Evolutionary conservation across 345 rosid genomes (phyloP), one percentile per base, ranked within the genome.

Genomic region (Excoecaria cochinchinensis): DNA sequence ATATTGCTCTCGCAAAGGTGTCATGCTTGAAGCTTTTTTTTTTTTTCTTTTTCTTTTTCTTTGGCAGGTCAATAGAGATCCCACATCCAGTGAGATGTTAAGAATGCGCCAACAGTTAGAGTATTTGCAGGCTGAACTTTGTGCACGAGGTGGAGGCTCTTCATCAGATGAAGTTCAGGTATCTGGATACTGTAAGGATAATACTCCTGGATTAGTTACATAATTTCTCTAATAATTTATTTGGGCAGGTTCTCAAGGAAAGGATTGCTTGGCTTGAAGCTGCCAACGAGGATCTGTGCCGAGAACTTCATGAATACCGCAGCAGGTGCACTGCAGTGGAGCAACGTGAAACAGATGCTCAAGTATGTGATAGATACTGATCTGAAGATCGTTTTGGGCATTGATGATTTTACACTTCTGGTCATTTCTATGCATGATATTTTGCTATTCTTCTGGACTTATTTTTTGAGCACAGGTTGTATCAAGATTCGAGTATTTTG

Each of bases 101-200:
- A 93, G 90, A 81, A 95, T 95, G 98, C 97, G 97, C 13, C 99
- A 93, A 82, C 95, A 93, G 82, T 87, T 95, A 25, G 97, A 93
- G 82, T 87, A 78, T 86, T 82, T 95, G 88, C 98, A 93, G 80
- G 98, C 99, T 51, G 99, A 95, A 86, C 99, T 95, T 81, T 91
- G 88, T 68, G 91, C 92, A 59, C 91, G 96, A 52, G 92, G 87
- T 4, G 97, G 87, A 79, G 92, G 94, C 74, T 87, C 89, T 73
- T 84, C 97, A 44, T 89, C 92, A 4, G 87, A 87, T 74, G 99
- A 95, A 86, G 84, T 90, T 39, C 97, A 93, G 92, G 98, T 95
- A 85, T 67, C 70, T 71, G 53, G 11, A 65, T 80, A 25, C 42
- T 67, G 12, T 65, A 13, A 75, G 67, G 8, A 52, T 51, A 10